These are phyloP conservation scores for Dendrobium huoshanense DNA, from an alignment of 106 monocot genomes.

Conservation along the genomic window DNA sequence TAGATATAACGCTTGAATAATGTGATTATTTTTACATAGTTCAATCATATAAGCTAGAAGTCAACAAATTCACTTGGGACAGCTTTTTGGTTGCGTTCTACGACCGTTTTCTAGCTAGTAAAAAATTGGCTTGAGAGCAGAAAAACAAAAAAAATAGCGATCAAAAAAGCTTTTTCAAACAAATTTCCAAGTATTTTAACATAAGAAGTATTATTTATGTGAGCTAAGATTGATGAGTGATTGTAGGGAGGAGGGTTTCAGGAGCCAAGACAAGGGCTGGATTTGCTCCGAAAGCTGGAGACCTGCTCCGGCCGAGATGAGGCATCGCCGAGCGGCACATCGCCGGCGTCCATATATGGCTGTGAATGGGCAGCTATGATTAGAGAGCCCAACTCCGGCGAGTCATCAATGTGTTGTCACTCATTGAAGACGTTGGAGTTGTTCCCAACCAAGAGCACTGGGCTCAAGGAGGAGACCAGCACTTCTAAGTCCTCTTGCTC, in stretches of 20 bases:
- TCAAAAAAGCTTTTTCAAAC: too few species aligned
- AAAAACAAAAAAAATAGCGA: too few species aligned
- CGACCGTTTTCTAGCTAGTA: too few species aligned
- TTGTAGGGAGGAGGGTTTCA: neutral
- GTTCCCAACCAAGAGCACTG: conserved; percentile 56
- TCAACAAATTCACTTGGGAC: too few species aligned
- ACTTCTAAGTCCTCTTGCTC: conserved; percentile 61
- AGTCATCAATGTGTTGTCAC: neutral
- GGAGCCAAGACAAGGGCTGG: conserved; percentile 11
- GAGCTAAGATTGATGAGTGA: neutral
- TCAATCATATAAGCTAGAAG: too few species aligned
- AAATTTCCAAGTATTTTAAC: neutral
- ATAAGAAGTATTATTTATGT: neutral
- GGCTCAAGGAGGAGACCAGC: conserved; percentile 46
- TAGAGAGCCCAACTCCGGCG: neutral
- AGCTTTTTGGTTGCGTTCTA: too few species aligned
- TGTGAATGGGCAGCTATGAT: conserved; percentile 10
- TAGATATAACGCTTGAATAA: too few species aligned
- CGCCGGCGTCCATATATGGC: neutral
- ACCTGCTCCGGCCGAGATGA: neutral
- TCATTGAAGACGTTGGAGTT: conserved; percentile 61
- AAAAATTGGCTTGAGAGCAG: too few species aligned
- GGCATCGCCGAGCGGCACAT: neutral
- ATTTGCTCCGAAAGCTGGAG: conserved; percentile 42
- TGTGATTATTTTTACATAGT: too few species aligned